A percentile compares a stretch with the other conserved stretches of the same genome.
Evolutionary conservation across 805 yeast genomes (phyloP).

Genomic region (Candida krabiensis): DNA sequence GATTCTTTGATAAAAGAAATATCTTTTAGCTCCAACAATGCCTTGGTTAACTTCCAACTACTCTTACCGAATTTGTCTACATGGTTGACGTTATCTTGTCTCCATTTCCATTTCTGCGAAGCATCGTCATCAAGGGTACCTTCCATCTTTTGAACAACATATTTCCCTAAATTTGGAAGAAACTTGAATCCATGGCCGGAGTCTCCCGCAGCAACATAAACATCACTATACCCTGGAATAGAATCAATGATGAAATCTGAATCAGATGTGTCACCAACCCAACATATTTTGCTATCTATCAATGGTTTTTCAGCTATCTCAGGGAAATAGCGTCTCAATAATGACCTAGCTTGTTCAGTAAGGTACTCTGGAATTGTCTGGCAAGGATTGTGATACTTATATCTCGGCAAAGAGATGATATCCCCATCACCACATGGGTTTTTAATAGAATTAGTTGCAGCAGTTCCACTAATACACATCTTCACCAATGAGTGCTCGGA

Average conservation of each 20-base stretch:
- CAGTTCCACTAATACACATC: constrained; percentile 39
- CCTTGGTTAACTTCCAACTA: constrained; percentile 18
- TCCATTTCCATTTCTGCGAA: constrained; percentile 35
- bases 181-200: constrained; percentile 50
- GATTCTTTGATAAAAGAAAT: constrained; percentile 11
- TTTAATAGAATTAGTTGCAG: constrained; percentile 26
- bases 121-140: constrained; percentile 26
- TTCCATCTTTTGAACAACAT: constrained; percentile 35
- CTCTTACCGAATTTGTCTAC: constrained; percentile 4
- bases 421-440: constrained; percentile 19
- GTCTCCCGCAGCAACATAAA: constrained; percentile 46
- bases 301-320: constrained; percentile 36
- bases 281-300: constrained; percentile 36
- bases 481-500: constrained; percentile 35
- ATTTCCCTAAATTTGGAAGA: constrained; percentile 45
- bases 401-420: constrained; percentile 38
- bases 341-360: constrained; percentile 27
- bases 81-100: constrained; percentile 10
- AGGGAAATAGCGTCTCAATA: constrained; percentile 38
- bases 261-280: constrained; percentile 42
- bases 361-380: constrained; percentile 40
- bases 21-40: constrained; percentile 8
- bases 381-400: constrained; percentile 29
- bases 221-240: constrained; percentile 33
- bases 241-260: constrained; percentile 41